phyloP scores from a whole-genome alignment of 352 stramenopile species.

The Pseudoperonospora humuli region DNA sequence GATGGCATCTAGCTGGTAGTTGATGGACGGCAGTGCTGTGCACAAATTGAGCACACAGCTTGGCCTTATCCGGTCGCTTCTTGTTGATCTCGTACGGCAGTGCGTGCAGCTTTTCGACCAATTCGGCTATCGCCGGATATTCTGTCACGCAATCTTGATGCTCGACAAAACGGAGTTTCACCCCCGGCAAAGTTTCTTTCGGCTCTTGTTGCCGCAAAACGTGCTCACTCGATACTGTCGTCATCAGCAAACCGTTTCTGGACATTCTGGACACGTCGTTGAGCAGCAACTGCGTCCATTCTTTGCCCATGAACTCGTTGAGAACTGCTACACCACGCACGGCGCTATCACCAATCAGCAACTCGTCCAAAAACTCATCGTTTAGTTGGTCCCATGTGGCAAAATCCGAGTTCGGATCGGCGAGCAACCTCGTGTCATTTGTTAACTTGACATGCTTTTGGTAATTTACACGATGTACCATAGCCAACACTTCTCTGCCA shows the following conservation, averaged over 20 bases:
- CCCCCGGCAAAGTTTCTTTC: slow-evolving; percentile 5
- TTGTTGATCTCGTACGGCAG: slow-evolving; percentile 80
- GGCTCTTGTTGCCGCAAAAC: slow-evolving; percentile 9
- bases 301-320: slow-evolving; percentile 74
- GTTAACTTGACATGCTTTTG: slow-evolving; percentile 74
- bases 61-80: slow-evolving; percentile 32
- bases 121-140: slow-evolving; percentile 63
- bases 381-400: slow-evolving; percentile 60
- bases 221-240: slow-evolving; percentile 15
- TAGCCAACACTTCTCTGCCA: slow-evolving; percentile 65
- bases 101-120: slow-evolving; percentile 67
- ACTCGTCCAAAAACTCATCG: slow-evolving; percentile 36
- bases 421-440: slow-evolving; percentile 51
- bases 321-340: slow-evolving; percentile 38
- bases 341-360: slow-evolving; percentile 9
- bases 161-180: slow-evolving; percentile 58
- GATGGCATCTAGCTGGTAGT: slow-evolving; percentile 30
- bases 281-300: slow-evolving; percentile 57
- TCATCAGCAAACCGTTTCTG: slow-evolving; percentile 42
- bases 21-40: slow-evolving; percentile 53
- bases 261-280: slow-evolving; percentile 63
- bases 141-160: slow-evolving; percentile 38
- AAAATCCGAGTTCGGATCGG: slow-evolving; percentile 46
- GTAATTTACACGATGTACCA: slow-evolving; percentile 79
- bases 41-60: slow-evolving; percentile 62